Evolutionary conservation across 2,329 filamentous ascomycete species (phyloP), one percentile per base, ranked within the genome.

Genomic region (Aspergillus sp.): DNA sequence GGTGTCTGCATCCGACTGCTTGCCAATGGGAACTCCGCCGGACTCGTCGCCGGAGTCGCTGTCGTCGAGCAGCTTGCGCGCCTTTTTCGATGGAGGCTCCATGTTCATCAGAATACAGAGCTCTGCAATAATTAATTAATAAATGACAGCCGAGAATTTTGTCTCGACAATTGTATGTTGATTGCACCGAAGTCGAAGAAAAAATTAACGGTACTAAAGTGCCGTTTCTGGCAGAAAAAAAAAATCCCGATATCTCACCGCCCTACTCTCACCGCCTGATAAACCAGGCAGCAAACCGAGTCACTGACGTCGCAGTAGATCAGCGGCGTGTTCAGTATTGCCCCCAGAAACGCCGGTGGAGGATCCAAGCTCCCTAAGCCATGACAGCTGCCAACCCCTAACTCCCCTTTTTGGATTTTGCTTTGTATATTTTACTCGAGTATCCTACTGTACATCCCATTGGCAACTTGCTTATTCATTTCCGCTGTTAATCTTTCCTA

Each of bases 51-150:
- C 67, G 35, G 61, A 65, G 37, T 68, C 67, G 45, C 62, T 68
- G 39, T 66, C 64, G 35, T 72, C 64, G 42, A 73, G 55, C 15
- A 72, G 53, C 45, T 64, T 71, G 48, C 65, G 68, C 53, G 64
- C 61, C 35, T 63, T 70, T 49, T 72, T 72, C 17, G 67, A 58
- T 41, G 69, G 69, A 41, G 68, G 69, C 56, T 71, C 69, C 69
- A 72, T 72, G 37, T 25, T 57, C 44, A 44, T 33, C 37, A 12
- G n/a, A 19, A 49, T 44, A 41, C 22, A 12, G 42, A 49, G 39
- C 43, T 46, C 19, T 25, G 13, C 20, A 4, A 41, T 17, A 46
- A 25, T 20, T 1, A 37, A 37, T 20, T 10, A 20, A 41, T 13
- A 7, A 23, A 41, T 41, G 10, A 20, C 15, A 41, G 23, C 7